Evolutionary conservation across 2,329 filamentous ascomycete genomes (phyloP).

Genomic region (Talaromyces piceae): DNA sequence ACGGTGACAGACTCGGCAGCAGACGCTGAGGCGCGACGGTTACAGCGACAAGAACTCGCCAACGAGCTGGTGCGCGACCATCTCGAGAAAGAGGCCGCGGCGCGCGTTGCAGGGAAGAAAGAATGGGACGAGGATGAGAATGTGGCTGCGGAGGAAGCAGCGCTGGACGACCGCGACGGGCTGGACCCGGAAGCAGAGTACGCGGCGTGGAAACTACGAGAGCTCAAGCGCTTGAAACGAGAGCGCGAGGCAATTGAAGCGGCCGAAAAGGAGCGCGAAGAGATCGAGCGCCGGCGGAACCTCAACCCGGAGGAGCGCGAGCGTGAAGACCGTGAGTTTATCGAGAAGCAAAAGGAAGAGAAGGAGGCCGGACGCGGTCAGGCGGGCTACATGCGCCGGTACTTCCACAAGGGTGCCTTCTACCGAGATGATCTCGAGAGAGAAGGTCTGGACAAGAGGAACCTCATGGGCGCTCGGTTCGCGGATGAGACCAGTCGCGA

Average conservation of each 20-base stretch:
- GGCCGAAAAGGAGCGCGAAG: slow-evolving; percentile 76
- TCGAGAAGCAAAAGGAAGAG: slow-evolving; percentile 73
- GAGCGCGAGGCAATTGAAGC: slow-evolving; percentile 78
- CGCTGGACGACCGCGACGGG: slow-evolving; percentile 83
- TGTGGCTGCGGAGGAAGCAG: slow-evolving; percentile 56
- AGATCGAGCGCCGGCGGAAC: slow-evolving; percentile 80
- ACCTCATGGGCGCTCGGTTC: slow-evolving; percentile 78
- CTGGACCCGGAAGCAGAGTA: slow-evolving; percentile 80
- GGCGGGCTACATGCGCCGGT: slow-evolving; percentile 88
- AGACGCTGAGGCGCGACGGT: slow-evolving; percentile 32
- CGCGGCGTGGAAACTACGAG: slow-evolving; percentile 88
- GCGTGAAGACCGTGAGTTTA: slow-evolving; percentile 71
- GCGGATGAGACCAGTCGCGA: slow-evolving; percentile 82
- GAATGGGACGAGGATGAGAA: slow-evolving; percentile 71
- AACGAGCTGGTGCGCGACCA: slow-evolving; percentile 83
- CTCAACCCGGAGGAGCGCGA: slow-evolving; percentile 79
- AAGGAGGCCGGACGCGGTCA: slow-evolving; percentile 66
- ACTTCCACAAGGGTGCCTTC: slow-evolving; percentile 95
- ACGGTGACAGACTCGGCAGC: slow-evolving; percentile 29
- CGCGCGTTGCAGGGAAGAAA: slow-evolving; percentile 66
- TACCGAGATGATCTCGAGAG: slow-evolving; percentile 74
- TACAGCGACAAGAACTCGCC: slow-evolving; percentile 60
- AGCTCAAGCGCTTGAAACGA: slow-evolving; percentile 80
- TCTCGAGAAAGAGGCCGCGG: slow-evolving; percentile 71
- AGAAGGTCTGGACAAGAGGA: slow-evolving; percentile 67